These are phyloP conservation scores for Pulveroboletus sp. DNA, from an alignment of 1,284 basidiomycete species.

Conservation along the genomic window DNA sequence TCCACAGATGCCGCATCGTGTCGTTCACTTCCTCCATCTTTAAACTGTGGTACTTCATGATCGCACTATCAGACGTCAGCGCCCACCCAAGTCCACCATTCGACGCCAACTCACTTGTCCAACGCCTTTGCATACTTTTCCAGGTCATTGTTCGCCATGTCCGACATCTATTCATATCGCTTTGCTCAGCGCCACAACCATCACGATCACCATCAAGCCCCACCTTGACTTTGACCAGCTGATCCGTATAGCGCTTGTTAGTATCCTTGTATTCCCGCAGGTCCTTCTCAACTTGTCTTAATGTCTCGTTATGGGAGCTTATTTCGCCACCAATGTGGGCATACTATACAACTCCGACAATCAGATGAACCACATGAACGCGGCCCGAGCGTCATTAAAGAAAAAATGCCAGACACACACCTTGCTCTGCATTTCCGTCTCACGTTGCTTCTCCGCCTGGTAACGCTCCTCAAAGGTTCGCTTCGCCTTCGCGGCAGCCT, in stretches of 20 bases:
- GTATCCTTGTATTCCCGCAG: conserved; percentile 88
- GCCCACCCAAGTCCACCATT: background rate
- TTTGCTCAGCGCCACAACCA: background rate
- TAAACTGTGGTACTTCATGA: conserved; percentile 97
- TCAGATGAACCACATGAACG: conserved; percentile 1
- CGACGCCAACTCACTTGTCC: conserved; percentile 68
- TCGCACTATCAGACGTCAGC: conserved; percentile 63
- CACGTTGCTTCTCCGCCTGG: conserved; percentile 66
- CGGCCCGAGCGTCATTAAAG: conserved; percentile 5
- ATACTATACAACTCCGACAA: conserved; percentile 50
- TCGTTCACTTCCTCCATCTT: conserved; percentile 99
- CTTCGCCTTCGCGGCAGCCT: conserved; percentile 77
- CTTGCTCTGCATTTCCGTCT: conserved; percentile 69
- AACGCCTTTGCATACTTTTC: conserved; percentile 97
- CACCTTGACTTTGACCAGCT: conserved; percentile 94
- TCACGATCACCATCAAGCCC: conserved; percentile 1
- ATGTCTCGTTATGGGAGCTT: conserved; percentile 70
- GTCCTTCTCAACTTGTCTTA: conserved; percentile 71
- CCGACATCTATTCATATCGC: conserved; percentile 65
- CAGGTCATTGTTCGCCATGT: conserved; percentile 92
- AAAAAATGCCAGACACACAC: conserved; percentile 46
- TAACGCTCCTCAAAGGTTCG: conserved; percentile 86
- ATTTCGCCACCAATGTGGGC: conserved; percentile 83
- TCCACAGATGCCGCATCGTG: conserved; percentile 95
- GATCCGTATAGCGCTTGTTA: conserved; percentile 83